Evolutionary conservation across 495 filamentous ascomycete species (phyloP), one percentile per base, ranked within the genome.

Genomic region (Durotheca rogersii): DNA sequence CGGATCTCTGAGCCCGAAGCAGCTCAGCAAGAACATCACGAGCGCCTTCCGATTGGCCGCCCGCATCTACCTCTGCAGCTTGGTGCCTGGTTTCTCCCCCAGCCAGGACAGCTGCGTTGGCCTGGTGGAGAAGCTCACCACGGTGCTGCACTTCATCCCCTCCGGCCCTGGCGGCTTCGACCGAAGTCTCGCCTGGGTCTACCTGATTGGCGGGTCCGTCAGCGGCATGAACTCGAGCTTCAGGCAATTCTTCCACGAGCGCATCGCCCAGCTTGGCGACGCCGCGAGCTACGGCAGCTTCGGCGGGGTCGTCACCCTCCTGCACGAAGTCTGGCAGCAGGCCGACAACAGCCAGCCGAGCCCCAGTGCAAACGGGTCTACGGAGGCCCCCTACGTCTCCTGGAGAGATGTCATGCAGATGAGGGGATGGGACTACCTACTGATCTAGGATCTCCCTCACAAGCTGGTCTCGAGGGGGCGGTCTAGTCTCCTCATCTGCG

Each of bases 381-480:
- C 65, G 38, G 68, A 68, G 59, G 69, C 65, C 21, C 72, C 75
- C 66, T 81, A 83, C 71, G 81, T 93, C 62, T 88, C 89, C 79
- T 98, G 93, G 93, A 78, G 93, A 71, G 90, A 96, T 70, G 77
- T 93, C 53, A 96, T 96, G 93, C 80, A 80, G 72, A 83, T 84
- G 66, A 92, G 92, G 70, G 83, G 83, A 58, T 96, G 89, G 91
- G 87, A 92, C 64, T 92, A 87, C 75, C 74, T 98, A 64, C 78
- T 98, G 67, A 90, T 97, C 64, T 96, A 77, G 47, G 47, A 53
- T 56, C 53, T 57, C 51, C 64, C 57, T 67, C 49, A 69, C 53
- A n/a, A 66, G 67, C 69, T 55, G 69, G 67, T 59, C 60, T 61
- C 60, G 52, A 51, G 55, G 61, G 61, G 62, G 53, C n/a, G n/a